Percentiles rank a stretch among this genome's conserved stretches.
Conservation (phyloP, 1,284 basidiomycete genomes). For the Cutaneotrichosporon dermatis region DNA sequence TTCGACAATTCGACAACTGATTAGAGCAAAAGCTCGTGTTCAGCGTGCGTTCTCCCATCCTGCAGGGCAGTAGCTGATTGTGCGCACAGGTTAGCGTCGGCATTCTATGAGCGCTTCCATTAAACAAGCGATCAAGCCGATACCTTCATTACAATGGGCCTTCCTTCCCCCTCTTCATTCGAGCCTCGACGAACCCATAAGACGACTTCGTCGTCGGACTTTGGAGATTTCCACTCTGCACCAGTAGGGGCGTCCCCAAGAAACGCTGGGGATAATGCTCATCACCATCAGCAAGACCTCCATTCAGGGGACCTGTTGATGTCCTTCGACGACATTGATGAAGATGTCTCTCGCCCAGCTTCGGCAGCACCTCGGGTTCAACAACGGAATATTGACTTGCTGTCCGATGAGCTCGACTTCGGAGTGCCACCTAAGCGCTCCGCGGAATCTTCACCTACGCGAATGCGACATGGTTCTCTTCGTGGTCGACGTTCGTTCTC, state of each 20-base stretch:
- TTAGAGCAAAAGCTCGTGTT: no score
- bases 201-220: slow-evolving; percentile 15
- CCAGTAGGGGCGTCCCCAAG: not conserved
- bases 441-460: slow-evolving; percentile 7
- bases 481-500: slow-evolving; percentile 4
- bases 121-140: not conserved
- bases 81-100: no score
- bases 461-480: not conserved
- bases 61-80: no score
- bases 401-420: slow-evolving; percentile 12
- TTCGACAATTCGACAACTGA: no score
- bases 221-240: slow-evolving; percentile 21
- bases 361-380: not conserved
- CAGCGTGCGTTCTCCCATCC: no score
- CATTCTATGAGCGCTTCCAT: not conserved
- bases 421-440: not conserved
- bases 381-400: slow-evolving; percentile 1
- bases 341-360: not conserved
- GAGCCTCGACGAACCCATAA: slow-evolving; percentile 2
- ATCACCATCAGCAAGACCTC: slow-evolving; percentile 1
- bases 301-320: slow-evolving; percentile 32
- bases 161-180: not conserved
- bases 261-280: not conserved
- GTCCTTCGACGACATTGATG: slow-evolving; percentile 33
- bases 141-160: not conserved